These are phyloP conservation scores for Pichia sp. DNA, from an alignment of 1,139 yeast genomes.

Conservation along the genomic window DNA sequence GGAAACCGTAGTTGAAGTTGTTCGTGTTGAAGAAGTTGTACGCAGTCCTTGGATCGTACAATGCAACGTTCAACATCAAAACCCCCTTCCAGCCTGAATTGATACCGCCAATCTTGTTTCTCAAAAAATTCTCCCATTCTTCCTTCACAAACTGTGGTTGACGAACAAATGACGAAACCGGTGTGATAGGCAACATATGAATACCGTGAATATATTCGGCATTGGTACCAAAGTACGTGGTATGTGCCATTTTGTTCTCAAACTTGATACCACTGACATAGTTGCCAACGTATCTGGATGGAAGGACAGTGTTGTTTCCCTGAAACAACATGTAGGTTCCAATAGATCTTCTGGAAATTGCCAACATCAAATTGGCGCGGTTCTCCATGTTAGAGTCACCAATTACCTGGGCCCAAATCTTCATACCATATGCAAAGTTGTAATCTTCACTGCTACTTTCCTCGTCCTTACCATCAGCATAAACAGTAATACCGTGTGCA, in stretches of 20 bases:
- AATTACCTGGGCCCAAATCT: constrained; percentile 67
- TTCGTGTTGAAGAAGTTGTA: constrained; percentile 41
- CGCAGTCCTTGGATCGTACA: constrained; percentile 41
- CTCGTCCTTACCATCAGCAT: constrained; percentile 74
- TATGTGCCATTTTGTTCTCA: constrained; percentile 53
- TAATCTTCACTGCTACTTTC: constrained; percentile 79
- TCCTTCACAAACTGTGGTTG: constrained; percentile 39
- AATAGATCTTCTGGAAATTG: constrained; percentile 56
- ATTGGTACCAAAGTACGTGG: constrained; percentile 46
- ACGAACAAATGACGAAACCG: constrained; percentile 47
- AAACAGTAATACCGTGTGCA: constrained; percentile 68
- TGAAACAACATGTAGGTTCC: constrained; percentile 53
- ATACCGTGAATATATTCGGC: constrained; percentile 57
- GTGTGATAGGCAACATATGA: constrained; percentile 56
- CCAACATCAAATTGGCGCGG: constrained; percentile 71
- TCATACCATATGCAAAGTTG: constrained; percentile 77
- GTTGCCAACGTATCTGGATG: constrained; percentile 48
- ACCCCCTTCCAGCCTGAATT: constrained; percentile 51
- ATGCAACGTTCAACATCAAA: constrained; percentile 47
- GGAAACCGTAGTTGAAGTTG: constrained; percentile 38
- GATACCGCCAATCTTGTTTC: constrained; percentile 32
- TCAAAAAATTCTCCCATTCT: constrained; percentile 46
- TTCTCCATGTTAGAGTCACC: constrained; percentile 70
- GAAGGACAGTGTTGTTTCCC: constrained; percentile 54
- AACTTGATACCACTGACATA: constrained; percentile 69